Conservation (phyloP, 768 basidiomycete species). For the Austroboletus eburneus region DNA sequence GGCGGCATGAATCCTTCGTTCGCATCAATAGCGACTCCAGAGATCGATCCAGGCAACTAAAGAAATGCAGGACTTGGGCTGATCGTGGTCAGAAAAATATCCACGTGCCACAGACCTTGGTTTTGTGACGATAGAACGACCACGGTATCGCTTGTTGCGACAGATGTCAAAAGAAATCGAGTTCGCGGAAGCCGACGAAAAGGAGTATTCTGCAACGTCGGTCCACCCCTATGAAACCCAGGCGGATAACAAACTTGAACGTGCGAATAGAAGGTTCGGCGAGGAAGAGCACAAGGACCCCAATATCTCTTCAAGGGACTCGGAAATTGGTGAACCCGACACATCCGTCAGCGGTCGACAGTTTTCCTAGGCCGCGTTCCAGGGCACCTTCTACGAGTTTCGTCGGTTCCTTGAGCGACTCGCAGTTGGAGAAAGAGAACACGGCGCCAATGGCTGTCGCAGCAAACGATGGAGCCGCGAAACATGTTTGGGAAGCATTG, state of each 20-base stretch:
- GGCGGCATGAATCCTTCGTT: slow-evolving; percentile 22
- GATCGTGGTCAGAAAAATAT: slow-evolving; percentile 25
- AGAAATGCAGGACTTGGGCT: slow-evolving; percentile 1
- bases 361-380: slow-evolving; percentile 13
- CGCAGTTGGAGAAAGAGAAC: too few species aligned
- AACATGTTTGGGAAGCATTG: too few species aligned
- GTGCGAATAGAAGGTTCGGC: too few species aligned
- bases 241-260: too few species aligned
- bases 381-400: slow-evolving; percentile 3
- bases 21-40: slow-evolving; percentile 19
- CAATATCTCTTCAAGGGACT: too few species aligned
- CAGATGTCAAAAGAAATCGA: slow-evolving; percentile 9
- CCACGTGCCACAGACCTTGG: slow-evolving; percentile 17
- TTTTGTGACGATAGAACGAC: slow-evolving; percentile 21
- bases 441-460: too few species aligned
- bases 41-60: background rate
- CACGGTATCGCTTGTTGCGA: slow-evolving; percentile 17
- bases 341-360: slow-evolving; percentile 7
- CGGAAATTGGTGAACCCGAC: too few species aligned
- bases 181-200: background rate
- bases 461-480: too few species aligned
- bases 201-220: too few species aligned
- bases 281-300: too few species aligned
- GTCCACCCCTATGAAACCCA: too few species aligned
- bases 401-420: too few species aligned